Percentiles rank a stretch among this genome's conserved stretches.
phyloP scores from a whole-genome alignment of 768 basidiomycete species.

The Fomitopsis pulvina region DNA sequence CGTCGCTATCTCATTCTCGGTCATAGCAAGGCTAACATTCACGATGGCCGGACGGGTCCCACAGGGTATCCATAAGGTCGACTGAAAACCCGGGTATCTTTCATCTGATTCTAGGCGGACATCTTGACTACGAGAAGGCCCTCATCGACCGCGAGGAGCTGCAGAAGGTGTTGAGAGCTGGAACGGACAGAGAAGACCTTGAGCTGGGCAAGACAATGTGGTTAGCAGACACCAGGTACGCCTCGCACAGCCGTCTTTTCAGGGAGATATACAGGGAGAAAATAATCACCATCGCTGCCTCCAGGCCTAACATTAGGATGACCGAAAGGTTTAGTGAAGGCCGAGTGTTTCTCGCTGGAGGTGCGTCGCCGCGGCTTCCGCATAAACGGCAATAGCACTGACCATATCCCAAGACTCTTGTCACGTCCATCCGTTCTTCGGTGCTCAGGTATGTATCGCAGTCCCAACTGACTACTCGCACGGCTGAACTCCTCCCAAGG shows the following conservation, averaged over 20 bases:
- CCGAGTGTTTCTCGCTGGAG: slow-evolving; percentile 39
- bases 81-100: neutral
- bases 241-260: neutral
- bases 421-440: slow-evolving; percentile 37
- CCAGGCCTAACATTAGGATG: slow-evolving; percentile 45
- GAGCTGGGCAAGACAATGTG: neutral
- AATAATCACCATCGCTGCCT: too few relatives aligned
- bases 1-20: neutral
- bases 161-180: neutral
- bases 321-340: slow-evolving; percentile 34
- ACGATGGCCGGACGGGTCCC: neutral
- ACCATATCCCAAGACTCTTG: slow-evolving; percentile 35
- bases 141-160: slow-evolving; percentile 1
- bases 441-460: slow-evolving; percentile 23
- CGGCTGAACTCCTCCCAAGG: slow-evolving; percentile 1
- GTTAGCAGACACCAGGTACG: neutral
- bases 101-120: neutral
- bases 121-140: neutral
- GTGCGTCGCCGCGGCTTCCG: slow-evolving; percentile 17
- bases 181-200: slow-evolving; percentile 1
- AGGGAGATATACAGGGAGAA: neutral
- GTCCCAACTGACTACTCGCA: too few relatives aligned
- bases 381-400: neutral
- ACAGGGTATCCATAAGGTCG: neutral
- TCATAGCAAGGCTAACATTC: neutral